Base-by-base conservation (phyloP, 2,329 filamentous ascomycete genomes). In the Trichoderma koningii region DNA sequence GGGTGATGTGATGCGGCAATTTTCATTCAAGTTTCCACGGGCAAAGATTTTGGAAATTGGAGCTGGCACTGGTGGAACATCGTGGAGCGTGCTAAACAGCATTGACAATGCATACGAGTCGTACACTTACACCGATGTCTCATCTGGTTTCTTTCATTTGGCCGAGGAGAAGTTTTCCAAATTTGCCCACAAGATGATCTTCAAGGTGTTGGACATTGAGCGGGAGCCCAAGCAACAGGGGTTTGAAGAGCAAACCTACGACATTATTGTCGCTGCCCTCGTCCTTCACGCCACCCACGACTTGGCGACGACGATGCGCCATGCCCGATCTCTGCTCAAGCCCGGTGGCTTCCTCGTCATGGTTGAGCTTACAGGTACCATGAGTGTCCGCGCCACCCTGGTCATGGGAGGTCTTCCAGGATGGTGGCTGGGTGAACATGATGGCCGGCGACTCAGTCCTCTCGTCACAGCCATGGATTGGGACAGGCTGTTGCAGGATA, bases 111-210 rank as follows among this genome's bases (percentile, higher is more conserved):
- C 44, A 4, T 52, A 55, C 19, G 19, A 14, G 15, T 63, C 48
- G 9, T 73, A 74, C 41, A 72, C 69, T 2, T 78, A 72, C 48
- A 78, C 75, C 1, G 76, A 78, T 51, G 71, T 78, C 23, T 77
- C 75, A 1, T 66, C 73, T 4, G 73, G 73, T 3, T 78, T 77
- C 70, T 76, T 78, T 38, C 66, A 66, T 2, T 67, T 69, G 4
- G 76, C 76, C 1, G 71, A 72, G 64, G 72, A 77, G 45, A 71
- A 71, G 9, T 76, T 78, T 63, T 10, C 50, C 50, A 28, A 12
- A 10, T 34, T 34, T 4, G 30, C 28, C 21, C 28, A 21, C 26
- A 53, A 62, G n/a, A 62, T 42, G 26, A 30, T 30, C 19, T 70
- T 66, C 63, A 73, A 73, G 47, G 68, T 70, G 19, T 67, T 76